Conservation (phyloP, 768 basidiomycete genomes). For the Hericium coralloides region DNA sequence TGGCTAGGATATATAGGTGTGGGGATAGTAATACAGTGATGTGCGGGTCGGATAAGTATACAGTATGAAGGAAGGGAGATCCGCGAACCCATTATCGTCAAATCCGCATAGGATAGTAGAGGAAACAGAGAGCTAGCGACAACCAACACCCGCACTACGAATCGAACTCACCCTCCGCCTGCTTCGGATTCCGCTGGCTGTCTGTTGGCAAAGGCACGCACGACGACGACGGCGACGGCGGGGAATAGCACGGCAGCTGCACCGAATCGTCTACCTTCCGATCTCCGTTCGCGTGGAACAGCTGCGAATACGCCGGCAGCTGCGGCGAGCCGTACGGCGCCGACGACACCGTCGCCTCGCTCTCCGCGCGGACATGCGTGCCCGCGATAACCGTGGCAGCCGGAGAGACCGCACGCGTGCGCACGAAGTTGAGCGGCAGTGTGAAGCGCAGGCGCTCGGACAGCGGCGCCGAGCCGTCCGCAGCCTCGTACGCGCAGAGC, state of each 20-base stretch:
- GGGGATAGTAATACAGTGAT: no score
- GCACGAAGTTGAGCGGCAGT: conserved; percentile 44
- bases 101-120: no score
- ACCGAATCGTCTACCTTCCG: conserved; percentile 56
- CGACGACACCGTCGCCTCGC: conserved; percentile 1
- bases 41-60: no score
- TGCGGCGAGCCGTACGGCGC: conserved; percentile 17
- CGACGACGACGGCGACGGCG: conserved; percentile 10
- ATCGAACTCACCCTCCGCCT: background rate
- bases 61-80: no score
- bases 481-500: conserved; percentile 3
- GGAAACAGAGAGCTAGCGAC: no score
- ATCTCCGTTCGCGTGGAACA: conserved; percentile 69
- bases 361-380: conserved; percentile 7
- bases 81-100: no score
- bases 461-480: conserved; percentile 1
- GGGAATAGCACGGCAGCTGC: conserved; percentile 59
- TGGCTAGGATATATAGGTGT: no score
- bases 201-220: background rate
- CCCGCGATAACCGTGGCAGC: conserved; percentile 3
- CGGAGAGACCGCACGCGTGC: conserved; percentile 26
- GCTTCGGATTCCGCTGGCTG: background rate
- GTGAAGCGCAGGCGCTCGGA: conserved; percentile 25
- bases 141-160: no score
- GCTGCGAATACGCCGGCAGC: conserved; percentile 71